Evolutionary conservation across 1,284 basidiomycete genomes (phyloP), one percentile per base, ranked within the genome.

Genomic region (Bondarzewia mesenterica): DNA sequence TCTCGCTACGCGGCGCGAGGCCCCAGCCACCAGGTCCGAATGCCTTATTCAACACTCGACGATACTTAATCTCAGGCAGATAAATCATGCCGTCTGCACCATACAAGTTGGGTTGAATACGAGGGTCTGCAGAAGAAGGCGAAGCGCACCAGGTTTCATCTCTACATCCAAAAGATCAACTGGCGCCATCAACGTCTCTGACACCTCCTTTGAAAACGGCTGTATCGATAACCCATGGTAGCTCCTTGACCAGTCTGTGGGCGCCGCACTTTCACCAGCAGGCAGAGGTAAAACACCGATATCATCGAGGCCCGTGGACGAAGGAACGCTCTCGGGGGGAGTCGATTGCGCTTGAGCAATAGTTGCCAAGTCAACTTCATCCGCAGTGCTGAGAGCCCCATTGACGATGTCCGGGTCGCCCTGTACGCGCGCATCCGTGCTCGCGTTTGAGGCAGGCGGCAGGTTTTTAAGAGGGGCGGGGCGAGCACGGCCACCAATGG

Each of bases 21-120:
- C 95, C 95, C 95, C 95, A 98, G 3, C 87, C 94, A 12, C 95
- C 95, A 5, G 95, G 95, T 7, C 95, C 95, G 60, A 99, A 98
- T 0, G 95, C 93, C 54, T 76, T 82, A 73, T 98, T 98, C 41
- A 98, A 69, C 35, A 93, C 86, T 14, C 95, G 80, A n/a, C 95
- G 80, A 63, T 98, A 99, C 66, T 98, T 96, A 64, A 98, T 99
- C 65, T 98, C 95, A 21, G 95, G 95, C 8, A 99, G 81, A 68
- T 97, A 99, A 25, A 98, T 72, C 27, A 99, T 74, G 2, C 95
- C 95, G 58, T 98, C 95, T 93, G 58, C 8, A 42, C n/a, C 21
- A 14, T 21, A 16, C 47, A 8, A 8, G 16, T 41, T 15, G 29
- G 23, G 29, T 32, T 10, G n/a, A 15, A 25, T 22, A 47, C 32